phyloP scores from a whole-genome alignment of 1,139 yeast genomes.

The Taphrina confusa region DNA sequence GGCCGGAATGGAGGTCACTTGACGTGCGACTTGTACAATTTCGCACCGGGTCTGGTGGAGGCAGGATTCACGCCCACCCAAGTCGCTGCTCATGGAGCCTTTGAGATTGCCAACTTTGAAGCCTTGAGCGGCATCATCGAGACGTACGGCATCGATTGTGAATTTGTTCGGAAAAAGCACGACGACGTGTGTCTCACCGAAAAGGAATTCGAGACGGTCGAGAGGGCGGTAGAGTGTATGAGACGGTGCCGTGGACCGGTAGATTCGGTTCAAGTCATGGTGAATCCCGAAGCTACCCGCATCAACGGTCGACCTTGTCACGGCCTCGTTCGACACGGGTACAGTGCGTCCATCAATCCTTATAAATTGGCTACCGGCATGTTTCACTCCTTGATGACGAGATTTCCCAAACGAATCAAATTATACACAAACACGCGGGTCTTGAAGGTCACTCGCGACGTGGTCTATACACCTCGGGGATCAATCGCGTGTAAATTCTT shows the following conservation, averaged over 20 bases:
- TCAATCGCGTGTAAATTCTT: background rate
- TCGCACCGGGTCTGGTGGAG: constrained; percentile 12
- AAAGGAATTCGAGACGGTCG: background rate
- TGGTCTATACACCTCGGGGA: background rate
- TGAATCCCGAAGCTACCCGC: background rate
- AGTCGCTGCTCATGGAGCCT: constrained; percentile 11
- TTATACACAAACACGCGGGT: constrained; percentile 7
- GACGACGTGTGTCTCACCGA: constrained; percentile 1
- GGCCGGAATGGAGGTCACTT: constrained; percentile 23
- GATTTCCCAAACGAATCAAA: background rate
- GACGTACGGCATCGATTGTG: background rate
- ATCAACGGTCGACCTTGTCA: background rate
- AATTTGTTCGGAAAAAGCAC: constrained; percentile 6
- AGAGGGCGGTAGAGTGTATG: constrained; percentile 3
- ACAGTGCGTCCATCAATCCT: constrained; percentile 15
- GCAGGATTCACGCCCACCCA: constrained; percentile 5
- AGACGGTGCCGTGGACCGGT: constrained; percentile 1
- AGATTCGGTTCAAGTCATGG: background rate
- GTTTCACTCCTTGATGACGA: background rate
- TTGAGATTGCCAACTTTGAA: constrained; percentile 13
- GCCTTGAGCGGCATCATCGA: constrained; percentile 2
- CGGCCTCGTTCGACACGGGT: constrained; percentile 3
- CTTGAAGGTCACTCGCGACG: background rate
- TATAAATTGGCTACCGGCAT: background rate
- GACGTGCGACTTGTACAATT: constrained; percentile 17